phyloP scores from a whole-genome alignment of 2,329 filamentous ascomycete genomes.

The Fusarium udum region DNA sequence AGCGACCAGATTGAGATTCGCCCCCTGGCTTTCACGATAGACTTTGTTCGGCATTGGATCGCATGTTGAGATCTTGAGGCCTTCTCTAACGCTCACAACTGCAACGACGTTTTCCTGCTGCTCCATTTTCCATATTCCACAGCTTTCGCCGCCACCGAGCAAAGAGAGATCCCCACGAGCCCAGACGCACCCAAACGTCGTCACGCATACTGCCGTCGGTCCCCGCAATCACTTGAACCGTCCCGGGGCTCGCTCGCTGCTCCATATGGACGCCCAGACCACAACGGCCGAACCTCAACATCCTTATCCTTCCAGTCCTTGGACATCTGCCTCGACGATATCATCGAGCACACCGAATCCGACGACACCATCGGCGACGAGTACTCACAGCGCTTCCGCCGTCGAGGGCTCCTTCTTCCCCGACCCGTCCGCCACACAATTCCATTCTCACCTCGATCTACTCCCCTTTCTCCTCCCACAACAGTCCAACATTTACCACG shows the following conservation, averaged over 20 bases:
- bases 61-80: conserved; percentile 34
- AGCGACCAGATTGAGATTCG: conserved; percentile 36
- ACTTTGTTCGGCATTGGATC: conserved; percentile 34
- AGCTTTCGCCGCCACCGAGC: conserved; percentile 27
- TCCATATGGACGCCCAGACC: conserved; percentile 53
- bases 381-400: conserved; percentile 41
- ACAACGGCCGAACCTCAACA: conserved; percentile 51
- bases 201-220: conserved; percentile 38
- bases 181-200: conserved; percentile 31
- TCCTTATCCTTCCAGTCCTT: conserved; percentile 49
- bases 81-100: conserved; percentile 15
- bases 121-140: conserved; percentile 31
- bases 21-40: conserved; percentile 28
- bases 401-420: conserved; percentile 46
- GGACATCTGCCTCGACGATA: conserved; percentile 44
- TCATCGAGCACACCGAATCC: conserved; percentile 41
- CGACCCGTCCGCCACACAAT: conserved; percentile 45
- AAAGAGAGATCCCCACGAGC: conserved; percentile 22
- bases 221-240: conserved; percentile 37
- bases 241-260: conserved; percentile 45
- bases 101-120: conserved; percentile 24
- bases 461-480: conserved; percentile 68
- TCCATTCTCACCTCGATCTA: conserved; percentile 60
- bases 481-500: conserved; percentile 67
- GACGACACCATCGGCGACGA: conserved; percentile 41